Evolutionary conservation across 805 yeast species (phyloP).

Genomic region (Naumovozyma castellii): DNA sequence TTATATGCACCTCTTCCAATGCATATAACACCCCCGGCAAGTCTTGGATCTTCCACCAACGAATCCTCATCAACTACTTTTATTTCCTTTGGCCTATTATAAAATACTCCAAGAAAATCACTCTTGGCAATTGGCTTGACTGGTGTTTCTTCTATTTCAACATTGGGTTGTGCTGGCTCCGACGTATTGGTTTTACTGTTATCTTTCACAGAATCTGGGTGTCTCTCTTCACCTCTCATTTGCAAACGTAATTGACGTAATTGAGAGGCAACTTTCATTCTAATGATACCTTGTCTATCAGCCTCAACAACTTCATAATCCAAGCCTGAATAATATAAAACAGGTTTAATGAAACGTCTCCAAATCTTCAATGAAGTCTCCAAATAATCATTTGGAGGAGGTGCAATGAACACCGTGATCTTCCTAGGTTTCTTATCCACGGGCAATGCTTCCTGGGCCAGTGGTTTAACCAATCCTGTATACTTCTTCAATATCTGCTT

Average conservation of each 20-base stretch:
- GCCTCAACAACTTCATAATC: conserved; percentile 75
- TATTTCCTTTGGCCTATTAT: conserved; percentile 19
- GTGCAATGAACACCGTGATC: conserved; percentile 76
- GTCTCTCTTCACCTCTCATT: conserved; percentile 24
- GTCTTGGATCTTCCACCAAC: conserved; percentile 32
- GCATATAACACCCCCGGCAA: conserved; percentile 81
- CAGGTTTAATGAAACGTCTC: conserved; percentile 75
- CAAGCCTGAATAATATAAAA: conserved; percentile 71
- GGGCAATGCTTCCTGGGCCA: conserved; percentile 41
- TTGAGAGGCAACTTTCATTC: conserved; percentile 71
- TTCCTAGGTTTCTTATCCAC: conserved; percentile 57
- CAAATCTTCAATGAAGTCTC: conserved; percentile 66
- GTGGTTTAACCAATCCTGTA: conserved; percentile 47
- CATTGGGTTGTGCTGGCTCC: too few relatives aligned
- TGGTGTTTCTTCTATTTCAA: background rate
- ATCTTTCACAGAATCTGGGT: too few relatives aligned
- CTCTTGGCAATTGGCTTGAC: conserved; percentile 8
- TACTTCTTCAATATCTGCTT: conserved; percentile 53
- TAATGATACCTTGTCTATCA: conserved; percentile 80
- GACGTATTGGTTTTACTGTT: too few relatives aligned
- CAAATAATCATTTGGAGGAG: conserved; percentile 91
- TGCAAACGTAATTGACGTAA: conserved; percentile 60
- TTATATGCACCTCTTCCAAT: conserved; percentile 94
- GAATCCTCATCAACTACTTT: conserved; percentile 38
- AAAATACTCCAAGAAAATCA: conserved; percentile 52